These are phyloP conservation scores for Condylostoma magnum DNA, from an alignment of 169 alveolate genomes.

Conservation along the genomic window DNA sequence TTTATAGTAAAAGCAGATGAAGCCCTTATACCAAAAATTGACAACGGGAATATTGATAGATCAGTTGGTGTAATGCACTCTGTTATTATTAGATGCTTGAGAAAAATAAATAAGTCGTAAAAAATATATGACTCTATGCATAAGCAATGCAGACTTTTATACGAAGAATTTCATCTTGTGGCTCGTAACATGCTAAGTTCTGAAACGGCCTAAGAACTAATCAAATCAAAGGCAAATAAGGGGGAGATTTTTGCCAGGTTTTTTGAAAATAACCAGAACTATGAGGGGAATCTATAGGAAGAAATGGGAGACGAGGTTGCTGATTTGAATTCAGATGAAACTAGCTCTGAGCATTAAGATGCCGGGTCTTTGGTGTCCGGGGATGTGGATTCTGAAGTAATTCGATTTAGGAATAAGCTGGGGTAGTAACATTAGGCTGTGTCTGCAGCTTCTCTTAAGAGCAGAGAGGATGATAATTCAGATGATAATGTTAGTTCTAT, in stretches of 20 bases:
- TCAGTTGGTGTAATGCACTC: slow-evolving; percentile 60
- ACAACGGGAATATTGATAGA: slow-evolving; percentile 66
- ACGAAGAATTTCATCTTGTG: slow-evolving; percentile 51
- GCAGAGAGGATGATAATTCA: neutral
- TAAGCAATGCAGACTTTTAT: slow-evolving; percentile 48
- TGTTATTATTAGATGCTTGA: slow-evolving; percentile 51
- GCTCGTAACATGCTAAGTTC: slow-evolving; percentile 39
- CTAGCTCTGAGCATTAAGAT: slow-evolving; percentile 4
- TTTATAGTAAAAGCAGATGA: slow-evolving; percentile 64
- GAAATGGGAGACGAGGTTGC: neutral
- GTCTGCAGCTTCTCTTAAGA: neutral
- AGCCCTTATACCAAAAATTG: slow-evolving; percentile 63
- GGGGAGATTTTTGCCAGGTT: slow-evolving; percentile 52
- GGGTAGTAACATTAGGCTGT: neutral
- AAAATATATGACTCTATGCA: slow-evolving; percentile 31
- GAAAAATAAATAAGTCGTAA: slow-evolving; percentile 42
- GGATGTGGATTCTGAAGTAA: slow-evolving; percentile 9
- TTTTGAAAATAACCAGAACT: slow-evolving; percentile 6
- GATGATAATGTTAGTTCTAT: neutral
- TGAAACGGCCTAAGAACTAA: slow-evolving; percentile 46
- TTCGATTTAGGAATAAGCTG: neutral
- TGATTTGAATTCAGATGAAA: neutral
- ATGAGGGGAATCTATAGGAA: neutral
- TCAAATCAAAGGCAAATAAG: slow-evolving; percentile 56
- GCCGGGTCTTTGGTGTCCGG: slow-evolving; percentile 32